Conservation (phyloP, 257 asterid genomes). For the Ilex asprella region DNA sequence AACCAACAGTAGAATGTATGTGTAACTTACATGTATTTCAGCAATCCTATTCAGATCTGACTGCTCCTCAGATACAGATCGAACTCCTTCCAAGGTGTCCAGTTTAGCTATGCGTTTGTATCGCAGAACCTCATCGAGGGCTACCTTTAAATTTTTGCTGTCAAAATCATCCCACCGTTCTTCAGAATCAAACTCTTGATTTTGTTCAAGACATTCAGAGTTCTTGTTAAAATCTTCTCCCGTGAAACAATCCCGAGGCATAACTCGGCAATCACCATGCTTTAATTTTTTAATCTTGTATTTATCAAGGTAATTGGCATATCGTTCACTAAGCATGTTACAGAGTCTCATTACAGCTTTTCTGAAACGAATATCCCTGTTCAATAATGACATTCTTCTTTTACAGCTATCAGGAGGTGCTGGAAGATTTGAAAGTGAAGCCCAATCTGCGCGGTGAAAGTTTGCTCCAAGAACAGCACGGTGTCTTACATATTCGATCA, state of each 20-base stretch:
- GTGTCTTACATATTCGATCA: conserved; percentile 65
- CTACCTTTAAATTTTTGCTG: conserved; percentile 45
- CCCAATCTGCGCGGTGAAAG: conserved; percentile 70
- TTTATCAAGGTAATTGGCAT: conserved; percentile 50
- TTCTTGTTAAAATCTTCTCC: conserved; percentile 18
- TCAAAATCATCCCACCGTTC: conserved; percentile 74
- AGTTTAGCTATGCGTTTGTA: conserved; percentile 47
- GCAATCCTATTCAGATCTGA: neutral
- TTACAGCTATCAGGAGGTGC: conserved; percentile 73
- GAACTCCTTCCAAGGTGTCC: conserved; percentile 28
- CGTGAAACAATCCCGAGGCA: conserved; percentile 24
- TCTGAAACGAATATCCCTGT: conserved; percentile 42
- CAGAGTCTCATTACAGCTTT: conserved; percentile 68
- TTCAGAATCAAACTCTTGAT: conserved; percentile 17
- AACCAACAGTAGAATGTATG: conserved; percentile 7
- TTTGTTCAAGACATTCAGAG: conserved; percentile 9
- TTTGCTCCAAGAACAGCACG: conserved; percentile 85
- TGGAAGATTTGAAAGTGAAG: conserved; percentile 67
- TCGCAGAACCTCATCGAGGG: conserved; percentile 59
- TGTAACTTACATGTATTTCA: conserved; percentile 41
- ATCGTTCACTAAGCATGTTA: conserved; percentile 56
- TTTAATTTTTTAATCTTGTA: conserved; percentile 38
- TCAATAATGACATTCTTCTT: conserved; percentile 79
- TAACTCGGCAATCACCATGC: conserved; percentile 28
- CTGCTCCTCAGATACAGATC: conserved; percentile 17